Percentiles rank a stretch among this genome's conserved stretches.
phyloP scores from a whole-genome alignment of 768 basidiomycete species.

The Symmetrospora coprosmae region DNA sequence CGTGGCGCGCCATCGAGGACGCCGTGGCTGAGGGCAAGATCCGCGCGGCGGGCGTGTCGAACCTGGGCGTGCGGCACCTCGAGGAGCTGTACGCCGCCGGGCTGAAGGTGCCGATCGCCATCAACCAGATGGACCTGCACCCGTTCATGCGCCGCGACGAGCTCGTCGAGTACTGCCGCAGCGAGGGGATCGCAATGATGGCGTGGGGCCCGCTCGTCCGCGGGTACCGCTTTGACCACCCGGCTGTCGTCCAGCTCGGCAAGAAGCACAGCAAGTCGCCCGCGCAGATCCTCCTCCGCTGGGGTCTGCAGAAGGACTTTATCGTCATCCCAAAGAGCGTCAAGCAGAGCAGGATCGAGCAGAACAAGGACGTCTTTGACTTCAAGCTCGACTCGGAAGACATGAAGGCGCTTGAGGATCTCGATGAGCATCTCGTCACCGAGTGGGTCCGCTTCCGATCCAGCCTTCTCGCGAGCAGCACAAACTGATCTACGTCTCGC shows the following conservation, averaged over 20 bases:
- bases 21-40: conserved; percentile 45
- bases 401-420: conserved; percentile 34
- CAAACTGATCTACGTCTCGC: not conserved
- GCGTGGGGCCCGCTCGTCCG: conserved; percentile 63
- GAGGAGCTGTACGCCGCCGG: conserved; percentile 28
- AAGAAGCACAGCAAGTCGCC: conserved; percentile 44
- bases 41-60: conserved; percentile 14
- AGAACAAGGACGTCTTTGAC: conserved; percentile 42
- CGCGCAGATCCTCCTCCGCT: conserved; percentile 63
- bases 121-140: conserved; percentile 52
- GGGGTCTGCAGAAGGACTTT: conserved; percentile 58
- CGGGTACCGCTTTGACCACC: conserved; percentile 52
- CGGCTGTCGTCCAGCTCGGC: conserved; percentile 43
- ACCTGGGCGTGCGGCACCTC: conserved; percentile 31
- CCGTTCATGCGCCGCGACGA: conserved; percentile 57
- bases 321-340: conserved; percentile 42
- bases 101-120: conserved; percentile 42
- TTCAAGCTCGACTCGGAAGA: conserved; percentile 41
- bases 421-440: conserved; percentile 24
- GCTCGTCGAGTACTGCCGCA: conserved; percentile 49
- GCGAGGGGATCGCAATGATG: conserved; percentile 51
- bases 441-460: not conserved
- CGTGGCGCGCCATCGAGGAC: conserved; percentile 55
- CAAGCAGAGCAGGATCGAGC: conserved; percentile 38
- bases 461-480: not conserved